Conservation (phyloP, 495 filamentous ascomycete species). For the Penicillium mononematosum region DNA sequence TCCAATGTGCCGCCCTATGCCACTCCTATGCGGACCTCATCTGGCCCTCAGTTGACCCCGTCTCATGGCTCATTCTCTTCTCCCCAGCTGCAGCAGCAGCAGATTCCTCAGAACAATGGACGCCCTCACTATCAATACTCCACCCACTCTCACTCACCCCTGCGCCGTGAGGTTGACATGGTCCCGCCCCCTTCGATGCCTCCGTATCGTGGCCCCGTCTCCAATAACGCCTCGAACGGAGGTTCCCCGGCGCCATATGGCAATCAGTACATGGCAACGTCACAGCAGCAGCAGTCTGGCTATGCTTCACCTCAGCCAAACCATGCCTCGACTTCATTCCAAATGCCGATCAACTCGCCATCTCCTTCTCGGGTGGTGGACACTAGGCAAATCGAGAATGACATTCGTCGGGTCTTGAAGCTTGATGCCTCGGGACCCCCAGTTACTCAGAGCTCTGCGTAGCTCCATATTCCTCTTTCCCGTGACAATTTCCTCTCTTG, state of each 20-base stretch:
- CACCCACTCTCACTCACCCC: constrained; percentile 25
- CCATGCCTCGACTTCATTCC: constrained; percentile 26
- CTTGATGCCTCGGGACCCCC: constrained; percentile 33
- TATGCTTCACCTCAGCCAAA: constrained; percentile 27
- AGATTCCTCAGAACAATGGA: constrained; percentile 14
- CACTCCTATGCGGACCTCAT: constrained; percentile 39
- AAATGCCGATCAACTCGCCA: constrained; percentile 25
- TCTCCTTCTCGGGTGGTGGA: constrained; percentile 32
- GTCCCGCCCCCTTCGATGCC: constrained; percentile 15
- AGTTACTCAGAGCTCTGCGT: constrained; percentile 39
- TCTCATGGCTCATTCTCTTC: constrained; percentile 19
- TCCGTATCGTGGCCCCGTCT: constrained; percentile 5
- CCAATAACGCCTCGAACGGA: background rate
- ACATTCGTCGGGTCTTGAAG: constrained; percentile 55
- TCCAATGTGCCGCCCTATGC: constrained; percentile 35
- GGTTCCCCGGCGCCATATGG: constrained; percentile 13
- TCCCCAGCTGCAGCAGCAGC: constrained; percentile 11
- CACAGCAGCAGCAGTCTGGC: constrained; percentile 12
- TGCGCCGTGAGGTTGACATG: constrained; percentile 26
- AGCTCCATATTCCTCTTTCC: constrained; percentile 1
- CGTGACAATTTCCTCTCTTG: constrained; percentile 1
- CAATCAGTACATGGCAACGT: constrained; percentile 7
- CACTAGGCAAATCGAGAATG: constrained; percentile 53
- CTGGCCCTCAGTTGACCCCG: constrained; percentile 34
- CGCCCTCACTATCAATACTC: constrained; percentile 18